Evolutionary conservation across 306 rosid genomes (phyloP), one percentile per base, ranked within the genome.

Genomic region (Casuarina equisetifolia): DNA sequence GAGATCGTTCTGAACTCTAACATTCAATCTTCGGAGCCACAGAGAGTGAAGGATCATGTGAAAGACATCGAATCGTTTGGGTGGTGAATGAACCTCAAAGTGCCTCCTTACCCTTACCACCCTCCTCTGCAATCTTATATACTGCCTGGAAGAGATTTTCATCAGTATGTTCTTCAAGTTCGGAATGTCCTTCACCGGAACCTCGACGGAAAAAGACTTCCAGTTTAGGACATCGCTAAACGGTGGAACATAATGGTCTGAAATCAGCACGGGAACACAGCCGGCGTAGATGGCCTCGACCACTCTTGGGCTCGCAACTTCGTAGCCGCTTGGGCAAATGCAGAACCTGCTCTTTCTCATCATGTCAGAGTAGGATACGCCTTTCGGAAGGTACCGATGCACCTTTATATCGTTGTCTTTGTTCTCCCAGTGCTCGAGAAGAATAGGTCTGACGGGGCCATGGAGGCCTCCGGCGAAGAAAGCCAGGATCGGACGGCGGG

Each of bases 31-130:
- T 84, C 97, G 84, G 9, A 95, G 91, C 99, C 97, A 95, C 0
- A 95, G 81, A 43, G 99, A 95, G 76, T 95, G 99, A 11, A 95
- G 90, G n/a, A 90, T 88, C 97, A 95, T 92, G 72, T 92, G 97
- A 44, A 92, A 95, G 39, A 91, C 94, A 80, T 95, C 97, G 2
- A 83, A 95, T 39, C 94, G 66, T 79, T 88, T 87, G 0, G 97
- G 90, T 2, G 97, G 94, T 62, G 85, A 89, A 70, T 95, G 87
- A 2, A 88, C 87, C 85, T 88, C 97, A 54, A 95, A 95, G 45
- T 92, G 99, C 63, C 85, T 88, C 76, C 94, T 80, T 66, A 92
- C 88, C 19, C 88, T 84, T 7, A 57, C 38, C 8, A 92, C 89
- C 49, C 99, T 88, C 59, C 86, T 85, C 35, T 92, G 93, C 99